Conservation (phyloP, 805 yeast genomes). For the Candida awuae region DNA sequence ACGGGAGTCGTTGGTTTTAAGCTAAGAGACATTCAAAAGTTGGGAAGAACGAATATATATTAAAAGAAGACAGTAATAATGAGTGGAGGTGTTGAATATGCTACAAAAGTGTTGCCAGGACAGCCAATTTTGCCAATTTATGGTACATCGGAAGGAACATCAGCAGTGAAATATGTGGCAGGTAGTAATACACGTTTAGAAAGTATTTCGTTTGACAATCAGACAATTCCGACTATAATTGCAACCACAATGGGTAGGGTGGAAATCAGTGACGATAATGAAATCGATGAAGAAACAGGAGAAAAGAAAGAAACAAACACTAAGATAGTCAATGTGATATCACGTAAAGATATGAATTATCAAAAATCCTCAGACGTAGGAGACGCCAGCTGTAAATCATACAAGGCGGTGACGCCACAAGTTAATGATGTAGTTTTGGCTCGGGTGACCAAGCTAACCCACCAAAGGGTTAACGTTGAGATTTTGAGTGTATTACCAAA, state of each 20-base stretch:
- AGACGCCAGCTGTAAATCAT: slow-evolving; percentile 5
- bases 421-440: slow-evolving; percentile 81
- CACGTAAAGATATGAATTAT: slow-evolving; percentile 20
- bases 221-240: slow-evolving; percentile 33
- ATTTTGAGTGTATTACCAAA: slow-evolving; percentile 35
- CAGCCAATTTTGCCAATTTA: slow-evolving; percentile 61
- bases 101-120: slow-evolving; percentile 65
- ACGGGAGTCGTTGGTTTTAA: no score
- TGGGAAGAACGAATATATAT: no score
- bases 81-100: slow-evolving; percentile 21
- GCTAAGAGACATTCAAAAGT: no score
- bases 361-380: background rate
- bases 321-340: slow-evolving; percentile 15
- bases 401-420: slow-evolving; percentile 51
- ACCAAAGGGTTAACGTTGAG: slow-evolving; percentile 70
- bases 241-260: slow-evolving; percentile 62
- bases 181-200: slow-evolving; percentile 60
- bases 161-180: slow-evolving; percentile 36
- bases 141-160: slow-evolving; percentile 23
- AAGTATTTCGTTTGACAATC: slow-evolving; percentile 34
- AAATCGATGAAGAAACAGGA: slow-evolving; percentile 11
- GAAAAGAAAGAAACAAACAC: background rate
- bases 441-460: slow-evolving; percentile 56
- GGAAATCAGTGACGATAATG: slow-evolving; percentile 7
- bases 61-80: no score